Base-by-base conservation (phyloP, 345 rosid genomes). In the Ailanthus altissimus region DNA sequence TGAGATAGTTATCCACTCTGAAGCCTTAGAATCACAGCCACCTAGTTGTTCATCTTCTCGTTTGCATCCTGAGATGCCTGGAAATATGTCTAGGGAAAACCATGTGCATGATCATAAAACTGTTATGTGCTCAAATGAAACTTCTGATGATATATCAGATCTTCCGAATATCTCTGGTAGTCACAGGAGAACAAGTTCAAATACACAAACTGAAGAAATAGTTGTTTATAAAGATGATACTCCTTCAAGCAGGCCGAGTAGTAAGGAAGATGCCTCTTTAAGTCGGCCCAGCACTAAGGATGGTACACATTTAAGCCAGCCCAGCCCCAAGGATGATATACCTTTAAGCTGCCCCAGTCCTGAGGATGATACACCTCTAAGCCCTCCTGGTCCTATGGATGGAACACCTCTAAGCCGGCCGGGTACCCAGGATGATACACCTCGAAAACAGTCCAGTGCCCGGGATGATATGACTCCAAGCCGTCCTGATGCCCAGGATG, bases 11-110 rank as follows among this genome's bases (percentile, higher is more conserved):
- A 70, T 78, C 56, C 72, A 76, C 77, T 49, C 71, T 50, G 89
- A 89, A 72, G 83, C 72, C 76, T 67, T 60, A 8, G 87, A 84
- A 54, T 75, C 87, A 25, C 85, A 64, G 51, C 87, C 76, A 16
- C 77, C 80, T 5, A 57, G 75, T 80, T 68, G 86, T 70, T 82
- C 80, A 0, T 81, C 85, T 58, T 82, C 82, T 47, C 79, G 79
- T 70, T 76, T 60, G 67, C 78, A 62, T 32, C 61, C 80, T 7
- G 82, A 82, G 75, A 79, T 50, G 64, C 77, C 80, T 79, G 85
- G 82, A 50, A 79, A 70, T 64, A 54, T 81, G 73, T 61, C 81
- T 5, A 7, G 58, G 62, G 88, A 79, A 83, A 85, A 79, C 75
- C 65, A 45, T 43, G 81, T 81, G 70, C 70, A 15, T 14, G 81